Evolutionary conservation across 2,329 filamentous ascomycete species (phyloP).

Genomic region (Xylariaceae sp.): DNA sequence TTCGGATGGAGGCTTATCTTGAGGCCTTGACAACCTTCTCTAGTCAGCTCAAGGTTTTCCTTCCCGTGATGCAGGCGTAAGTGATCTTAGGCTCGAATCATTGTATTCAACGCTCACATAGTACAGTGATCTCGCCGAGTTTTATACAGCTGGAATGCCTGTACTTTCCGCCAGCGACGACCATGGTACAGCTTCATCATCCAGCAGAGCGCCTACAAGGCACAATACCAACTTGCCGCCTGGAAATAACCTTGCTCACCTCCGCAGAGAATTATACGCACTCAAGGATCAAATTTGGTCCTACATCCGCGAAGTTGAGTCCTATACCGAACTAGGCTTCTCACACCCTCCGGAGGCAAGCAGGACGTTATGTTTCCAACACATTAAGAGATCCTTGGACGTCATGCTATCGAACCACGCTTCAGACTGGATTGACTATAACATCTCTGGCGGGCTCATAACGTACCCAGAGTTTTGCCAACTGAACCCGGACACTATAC

Average conservation of each 20-base stretch:
- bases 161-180: background rate
- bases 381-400: conserved; percentile 17
- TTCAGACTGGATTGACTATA: conserved; percentile 22
- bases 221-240: background rate
- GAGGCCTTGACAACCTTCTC: conserved; percentile 9
- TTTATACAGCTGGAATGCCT: conserved; percentile 9
- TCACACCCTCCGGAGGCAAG: background rate
- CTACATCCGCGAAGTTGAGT: conserved; percentile 15
- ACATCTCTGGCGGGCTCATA: conserved; percentile 14
- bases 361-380: conserved; percentile 11
- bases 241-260: conserved; percentile 7
- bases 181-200: background rate
- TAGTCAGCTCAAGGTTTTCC: conserved; percentile 18
- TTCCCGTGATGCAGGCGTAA: conserved; percentile 20
- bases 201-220: no score
- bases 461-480: conserved; percentile 21
- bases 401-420: conserved; percentile 22
- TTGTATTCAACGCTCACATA: background rate
- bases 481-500: conserved; percentile 22
- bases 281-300: conserved; percentile 23
- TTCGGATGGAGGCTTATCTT: background rate
- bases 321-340: conserved; percentile 2
- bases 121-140: conserved; percentile 23
- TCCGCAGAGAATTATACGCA: conserved; percentile 21
- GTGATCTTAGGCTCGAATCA: background rate